These are phyloP conservation scores for Ustilago xerochloae DNA, from an alignment of 1,284 basidiomycete species.

Conservation along the genomic window DNA sequence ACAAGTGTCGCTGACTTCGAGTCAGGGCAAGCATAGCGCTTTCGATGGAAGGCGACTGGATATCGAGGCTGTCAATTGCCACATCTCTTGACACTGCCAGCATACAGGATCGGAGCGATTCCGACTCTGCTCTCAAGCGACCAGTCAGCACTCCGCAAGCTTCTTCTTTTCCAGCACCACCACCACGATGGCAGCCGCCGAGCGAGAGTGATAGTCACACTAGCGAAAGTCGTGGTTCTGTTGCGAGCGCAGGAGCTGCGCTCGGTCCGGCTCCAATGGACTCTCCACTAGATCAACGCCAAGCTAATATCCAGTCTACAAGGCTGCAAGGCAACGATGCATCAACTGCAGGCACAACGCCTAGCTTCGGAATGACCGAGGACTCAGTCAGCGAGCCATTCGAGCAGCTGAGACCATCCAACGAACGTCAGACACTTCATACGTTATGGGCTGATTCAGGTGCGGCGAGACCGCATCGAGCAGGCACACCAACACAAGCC, in stretches of 20 bases:
- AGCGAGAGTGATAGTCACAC: no score
- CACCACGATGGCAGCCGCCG: background rate
- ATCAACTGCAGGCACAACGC: background rate
- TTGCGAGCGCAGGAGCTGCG: no score
- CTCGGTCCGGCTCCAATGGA: background rate
- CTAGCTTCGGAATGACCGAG: background rate
- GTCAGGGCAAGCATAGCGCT: no score
- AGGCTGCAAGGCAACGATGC: background rate
- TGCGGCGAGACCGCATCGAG: background rate
- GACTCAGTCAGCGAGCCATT: constrained; percentile 7
- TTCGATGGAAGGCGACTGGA: constrained; percentile 15
- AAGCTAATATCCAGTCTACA: background rate
- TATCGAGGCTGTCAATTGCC: constrained; percentile 13
- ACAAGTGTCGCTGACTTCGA: no score
- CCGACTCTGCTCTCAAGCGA: background rate
- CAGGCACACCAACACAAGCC: background rate
- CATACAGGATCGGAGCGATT: background rate
- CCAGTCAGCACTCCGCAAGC: background rate
- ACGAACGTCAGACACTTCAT: background rate
- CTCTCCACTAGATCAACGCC: background rate
- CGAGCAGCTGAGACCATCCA: constrained; percentile 9
- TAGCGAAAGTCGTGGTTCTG: no score
- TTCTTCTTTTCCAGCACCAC: constrained; percentile 12
- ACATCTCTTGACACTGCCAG: background rate
- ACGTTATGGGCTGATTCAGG: background rate